Percentiles rank a stretch among this genome's conserved stretches.
phyloP scores from a whole-genome alignment of 2,329 filamentous ascomycete species.

The Xylaria sp. region DNA sequence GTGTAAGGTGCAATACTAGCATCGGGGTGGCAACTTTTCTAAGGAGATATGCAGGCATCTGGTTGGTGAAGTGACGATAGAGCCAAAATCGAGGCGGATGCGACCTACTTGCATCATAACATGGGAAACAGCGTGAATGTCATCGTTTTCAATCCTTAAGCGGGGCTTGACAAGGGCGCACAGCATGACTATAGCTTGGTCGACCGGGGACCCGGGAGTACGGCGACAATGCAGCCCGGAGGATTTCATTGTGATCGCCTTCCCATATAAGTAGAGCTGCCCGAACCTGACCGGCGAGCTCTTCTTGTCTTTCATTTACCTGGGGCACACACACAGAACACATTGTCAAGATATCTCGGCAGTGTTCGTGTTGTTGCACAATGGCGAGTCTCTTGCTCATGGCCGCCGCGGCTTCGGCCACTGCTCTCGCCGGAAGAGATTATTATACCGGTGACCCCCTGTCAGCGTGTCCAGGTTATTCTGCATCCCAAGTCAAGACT shows the following conservation, averaged over 20 bases:
- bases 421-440: slow-evolving; percentile 41
- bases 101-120: slow-evolving; percentile 15
- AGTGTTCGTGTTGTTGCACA: slow-evolving; percentile 21
- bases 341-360: slow-evolving; percentile 3
- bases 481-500: slow-evolving; percentile 64
- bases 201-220: slow-evolving; percentile 1
- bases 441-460: slow-evolving; percentile 46
- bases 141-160: slow-evolving; percentile 1
- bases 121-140: slow-evolving; percentile 1
- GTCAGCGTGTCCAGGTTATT: slow-evolving; percentile 68
- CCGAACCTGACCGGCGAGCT: not conserved
- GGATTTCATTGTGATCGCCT: slow-evolving; percentile 12
- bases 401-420: slow-evolving; percentile 44
- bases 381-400: slow-evolving; percentile 47
- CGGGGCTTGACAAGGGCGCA: slow-evolving; percentile 13
- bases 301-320: not conserved
- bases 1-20: not conserved
- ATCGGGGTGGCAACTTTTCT: not conserved
- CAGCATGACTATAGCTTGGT: not conserved
- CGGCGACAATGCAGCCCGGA: slow-evolving; percentile 6
- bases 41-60: not conserved
- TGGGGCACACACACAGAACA: slow-evolving; percentile 3
- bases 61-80: not conserved
- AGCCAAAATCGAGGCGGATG: slow-evolving; percentile 3
- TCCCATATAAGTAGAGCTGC: slow-evolving; percentile 7